Percentiles rank a stretch among this genome's conserved stretches.
phyloP scores from a whole-genome alignment of 2,329 filamentous ascomycete species.

The Scytalidium lignicola region DNA sequence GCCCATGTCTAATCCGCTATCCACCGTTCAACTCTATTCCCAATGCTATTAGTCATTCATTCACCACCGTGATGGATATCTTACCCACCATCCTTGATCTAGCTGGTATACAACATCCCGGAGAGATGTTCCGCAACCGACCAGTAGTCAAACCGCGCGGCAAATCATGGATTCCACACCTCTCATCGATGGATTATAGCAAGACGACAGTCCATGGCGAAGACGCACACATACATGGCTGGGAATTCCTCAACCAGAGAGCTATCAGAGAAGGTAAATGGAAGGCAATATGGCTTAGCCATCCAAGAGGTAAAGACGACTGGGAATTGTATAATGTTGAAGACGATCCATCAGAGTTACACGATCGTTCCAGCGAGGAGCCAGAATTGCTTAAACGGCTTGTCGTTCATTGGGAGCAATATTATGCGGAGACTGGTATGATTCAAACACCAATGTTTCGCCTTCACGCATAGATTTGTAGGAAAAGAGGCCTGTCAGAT shows the following conservation, averaged over 20 bases:
- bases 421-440: too few species aligned
- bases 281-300: conserved; percentile 45
- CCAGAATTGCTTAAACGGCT: too few species aligned
- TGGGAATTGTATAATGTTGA: conserved; percentile 54
- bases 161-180: conserved; percentile 21
- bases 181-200: not conserved
- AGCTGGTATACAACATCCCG: conserved; percentile 25
- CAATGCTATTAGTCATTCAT: conserved; percentile 20
- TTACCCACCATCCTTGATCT: conserved; percentile 29
- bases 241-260: conserved; percentile 31
- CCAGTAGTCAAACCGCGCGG: conserved; percentile 23
- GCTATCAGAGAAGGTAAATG: conserved; percentile 29
- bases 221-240: conserved; percentile 4
- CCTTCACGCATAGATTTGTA: too few species aligned
- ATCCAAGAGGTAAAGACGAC: conserved; percentile 46
- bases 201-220: conserved; percentile 9
- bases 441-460: too few species aligned
- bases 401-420: too few species aligned
- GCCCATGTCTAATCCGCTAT: conserved; percentile 31
- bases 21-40: conserved; percentile 17
- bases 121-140: conserved; percentile 19
- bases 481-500: too few species aligned
- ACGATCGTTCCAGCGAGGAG: conserved; percentile 36
- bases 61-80: conserved; percentile 33
- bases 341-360: conserved; percentile 45